Percentiles rank a stretch among this genome's conserved stretches.
Conservation (phyloP, 2,329 filamentous ascomycete species). For the Talaromyces verruculosus region DNA sequence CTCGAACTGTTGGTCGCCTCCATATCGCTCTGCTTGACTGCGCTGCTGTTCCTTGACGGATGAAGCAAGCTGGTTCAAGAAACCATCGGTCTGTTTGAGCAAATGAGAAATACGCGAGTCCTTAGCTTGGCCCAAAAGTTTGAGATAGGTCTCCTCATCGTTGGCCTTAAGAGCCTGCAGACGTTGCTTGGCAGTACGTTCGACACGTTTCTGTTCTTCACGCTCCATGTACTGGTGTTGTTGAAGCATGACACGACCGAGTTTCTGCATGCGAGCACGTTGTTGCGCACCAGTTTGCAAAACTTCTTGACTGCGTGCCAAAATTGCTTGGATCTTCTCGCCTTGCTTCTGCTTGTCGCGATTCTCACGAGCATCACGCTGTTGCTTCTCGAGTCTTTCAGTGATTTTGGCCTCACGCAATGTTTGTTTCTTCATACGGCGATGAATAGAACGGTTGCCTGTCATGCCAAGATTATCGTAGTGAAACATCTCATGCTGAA, state of each 20-base stretch:
- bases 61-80: slow-evolving; percentile 90
- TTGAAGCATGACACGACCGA: slow-evolving; percentile 81
- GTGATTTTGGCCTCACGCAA: slow-evolving; percentile 94
- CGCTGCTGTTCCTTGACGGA: slow-evolving; percentile 95
- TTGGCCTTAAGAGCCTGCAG: slow-evolving; percentile 97
- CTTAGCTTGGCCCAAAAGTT: slow-evolving; percentile 96
- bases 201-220: slow-evolving; percentile 97
- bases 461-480: slow-evolving; percentile 97
- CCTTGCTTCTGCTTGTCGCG: slow-evolving; percentile 97
- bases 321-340: slow-evolving; percentile 85
- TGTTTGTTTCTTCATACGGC: slow-evolving; percentile 95
- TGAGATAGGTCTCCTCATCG: slow-evolving; percentile 98
- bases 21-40: slow-evolving; percentile 75
- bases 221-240: slow-evolving; percentile 98
- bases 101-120: slow-evolving; percentile 98
- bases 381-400: slow-evolving; percentile 98
- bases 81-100: slow-evolving; percentile 94
- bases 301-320: slow-evolving; percentile 78
- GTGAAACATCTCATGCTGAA: slow-evolving; percentile 89
- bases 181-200: slow-evolving; percentile 98
- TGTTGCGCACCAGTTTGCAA: slow-evolving; percentile 65
- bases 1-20: slow-evolving; percentile 58
- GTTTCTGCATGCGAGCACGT: slow-evolving; percentile 74
- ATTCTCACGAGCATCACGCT: slow-evolving; percentile 90
- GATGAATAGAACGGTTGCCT: slow-evolving; percentile 85